Conservation (phyloP, 2,329 filamentous ascomycete genomes). For the Paecilomyces sp. region DNA sequence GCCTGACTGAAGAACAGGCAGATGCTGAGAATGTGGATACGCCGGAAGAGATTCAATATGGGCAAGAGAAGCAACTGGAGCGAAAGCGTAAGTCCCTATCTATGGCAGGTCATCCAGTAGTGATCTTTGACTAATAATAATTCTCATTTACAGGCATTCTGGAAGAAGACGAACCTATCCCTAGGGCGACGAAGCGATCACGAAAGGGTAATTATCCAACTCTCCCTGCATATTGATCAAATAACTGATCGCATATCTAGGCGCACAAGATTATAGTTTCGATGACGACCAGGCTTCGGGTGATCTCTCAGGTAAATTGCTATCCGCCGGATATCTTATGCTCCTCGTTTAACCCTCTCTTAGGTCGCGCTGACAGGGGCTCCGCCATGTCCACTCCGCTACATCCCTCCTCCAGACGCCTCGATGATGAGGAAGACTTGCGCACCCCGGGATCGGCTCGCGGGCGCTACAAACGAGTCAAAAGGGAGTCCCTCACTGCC, state of each 20-base stretch:
- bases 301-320: conserved; percentile 5
- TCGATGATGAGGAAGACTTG: conserved; percentile 36
- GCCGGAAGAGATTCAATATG: conserved; percentile 41
- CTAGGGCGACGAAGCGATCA: conserved; percentile 36
- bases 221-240: background rate
- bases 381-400: conserved; percentile 31
- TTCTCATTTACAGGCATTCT: conserved; percentile 31
- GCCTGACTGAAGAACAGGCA: conserved; percentile 43
- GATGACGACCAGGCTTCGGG: conserved; percentile 28
- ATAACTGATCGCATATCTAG: conserved; percentile 2
- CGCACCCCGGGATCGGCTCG: conserved; percentile 28
- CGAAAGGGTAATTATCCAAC: conserved; percentile 30
- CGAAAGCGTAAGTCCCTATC: conserved; percentile 33
- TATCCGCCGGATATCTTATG: background rate
- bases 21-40: conserved; percentile 45
- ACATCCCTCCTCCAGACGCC: conserved; percentile 27
- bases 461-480: conserved; percentile 33
- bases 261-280: conserved; percentile 17
- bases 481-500: conserved; percentile 27
- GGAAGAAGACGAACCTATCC: conserved; percentile 40
- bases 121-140: background rate
- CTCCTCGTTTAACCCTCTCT: background rate
- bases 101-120: conserved; percentile 2
- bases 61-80: conserved; percentile 41
- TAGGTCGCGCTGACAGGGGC: conserved; percentile 10